phyloP scores from a whole-genome alignment of 306 rosid species.

The Lithocarpus polystachyus region DNA sequence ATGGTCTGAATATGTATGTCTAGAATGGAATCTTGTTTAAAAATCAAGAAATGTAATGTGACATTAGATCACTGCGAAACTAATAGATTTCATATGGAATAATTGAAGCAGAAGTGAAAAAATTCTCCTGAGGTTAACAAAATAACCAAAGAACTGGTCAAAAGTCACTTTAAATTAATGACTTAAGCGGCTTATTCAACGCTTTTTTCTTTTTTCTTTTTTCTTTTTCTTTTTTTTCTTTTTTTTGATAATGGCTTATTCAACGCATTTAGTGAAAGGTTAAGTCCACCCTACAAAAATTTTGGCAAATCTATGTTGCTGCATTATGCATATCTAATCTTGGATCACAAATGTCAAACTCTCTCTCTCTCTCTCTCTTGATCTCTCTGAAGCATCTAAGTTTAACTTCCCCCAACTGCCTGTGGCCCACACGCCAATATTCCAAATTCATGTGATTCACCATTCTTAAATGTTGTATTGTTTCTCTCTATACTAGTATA shows the following conservation, averaged over 20 bases:
- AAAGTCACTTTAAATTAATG: constrained; percentile 20
- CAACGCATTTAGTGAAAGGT: constrained; percentile 36
- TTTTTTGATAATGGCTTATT: too few species aligned
- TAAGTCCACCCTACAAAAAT: constrained; percentile 33
- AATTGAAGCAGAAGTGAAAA: neutral
- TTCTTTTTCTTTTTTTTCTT: too few species aligned
- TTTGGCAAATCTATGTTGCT: constrained; percentile 41
- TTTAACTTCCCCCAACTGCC: constrained; percentile 31
- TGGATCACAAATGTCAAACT: constrained; percentile 46
- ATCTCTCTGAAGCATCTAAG: constrained; percentile 1
- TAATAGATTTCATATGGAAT: neutral
- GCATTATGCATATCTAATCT: neutral
- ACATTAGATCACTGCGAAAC: neutral
- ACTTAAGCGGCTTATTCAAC: constrained; percentile 42
- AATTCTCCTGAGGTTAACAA: constrained; percentile 1
- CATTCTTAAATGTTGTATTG: neutral
- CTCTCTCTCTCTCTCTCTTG: constrained; percentile 19
- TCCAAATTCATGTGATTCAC: constrained; percentile 25
- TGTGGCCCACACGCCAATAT: constrained; percentile 36
- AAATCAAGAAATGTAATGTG: neutral
- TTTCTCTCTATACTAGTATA: constrained; percentile 18
- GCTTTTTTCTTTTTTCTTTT: too few species aligned
- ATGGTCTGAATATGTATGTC: neutral
- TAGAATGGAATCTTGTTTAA: neutral
- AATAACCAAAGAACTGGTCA: constrained; percentile 17